These are phyloP conservation scores for Beauveria bassiana DNA, from an alignment of 2,329 filamentous ascomycete genomes.

Conservation along the genomic window DNA sequence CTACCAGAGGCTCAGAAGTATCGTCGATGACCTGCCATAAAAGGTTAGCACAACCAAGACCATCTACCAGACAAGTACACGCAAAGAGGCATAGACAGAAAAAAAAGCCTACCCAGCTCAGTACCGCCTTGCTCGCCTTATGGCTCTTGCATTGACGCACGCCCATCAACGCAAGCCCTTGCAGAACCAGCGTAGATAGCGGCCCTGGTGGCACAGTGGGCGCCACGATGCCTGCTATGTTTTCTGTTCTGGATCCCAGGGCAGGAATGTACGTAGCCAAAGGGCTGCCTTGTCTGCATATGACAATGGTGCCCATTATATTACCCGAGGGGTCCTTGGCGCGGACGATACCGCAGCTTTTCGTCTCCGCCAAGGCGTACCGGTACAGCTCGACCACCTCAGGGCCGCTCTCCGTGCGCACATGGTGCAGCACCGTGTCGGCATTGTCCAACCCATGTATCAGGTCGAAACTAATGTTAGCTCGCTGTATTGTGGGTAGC, in stretches of 20 bases:
- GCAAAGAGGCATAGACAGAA: neutral
- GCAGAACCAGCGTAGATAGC: slow-evolving; percentile 61
- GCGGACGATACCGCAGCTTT: slow-evolving; percentile 72
- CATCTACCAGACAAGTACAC: neutral
- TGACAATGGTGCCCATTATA: slow-evolving; percentile 69
- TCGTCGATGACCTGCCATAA: slow-evolving; percentile 55
- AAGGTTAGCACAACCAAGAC: slow-evolving; percentile 14
- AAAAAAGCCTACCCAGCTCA: slow-evolving; percentile 65
- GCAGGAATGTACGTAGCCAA: slow-evolving; percentile 64
- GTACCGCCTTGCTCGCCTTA: slow-evolving; percentile 62
- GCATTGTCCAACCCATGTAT: slow-evolving; percentile 74
- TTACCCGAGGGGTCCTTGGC: slow-evolving; percentile 63
- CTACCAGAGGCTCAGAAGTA: slow-evolving; percentile 62
- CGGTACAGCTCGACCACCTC: slow-evolving; percentile 76
- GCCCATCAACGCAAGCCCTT: slow-evolving; percentile 73
- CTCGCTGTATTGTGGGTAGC: slow-evolving; percentile 62
- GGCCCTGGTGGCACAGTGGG: slow-evolving; percentile 65
- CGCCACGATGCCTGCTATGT: slow-evolving; percentile 69
- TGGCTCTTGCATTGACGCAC: slow-evolving; percentile 76
- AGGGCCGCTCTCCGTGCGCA: slow-evolving; percentile 65
- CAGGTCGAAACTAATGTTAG: slow-evolving; percentile 72
- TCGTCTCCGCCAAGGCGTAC: slow-evolving; percentile 61
- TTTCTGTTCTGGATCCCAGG: slow-evolving; percentile 50
- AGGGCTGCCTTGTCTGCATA: slow-evolving; percentile 63
- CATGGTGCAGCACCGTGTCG: slow-evolving; percentile 65